Base-by-base conservation (phyloP, 768 basidiomycete genomes). In the Boletellus emodensis region DNA sequence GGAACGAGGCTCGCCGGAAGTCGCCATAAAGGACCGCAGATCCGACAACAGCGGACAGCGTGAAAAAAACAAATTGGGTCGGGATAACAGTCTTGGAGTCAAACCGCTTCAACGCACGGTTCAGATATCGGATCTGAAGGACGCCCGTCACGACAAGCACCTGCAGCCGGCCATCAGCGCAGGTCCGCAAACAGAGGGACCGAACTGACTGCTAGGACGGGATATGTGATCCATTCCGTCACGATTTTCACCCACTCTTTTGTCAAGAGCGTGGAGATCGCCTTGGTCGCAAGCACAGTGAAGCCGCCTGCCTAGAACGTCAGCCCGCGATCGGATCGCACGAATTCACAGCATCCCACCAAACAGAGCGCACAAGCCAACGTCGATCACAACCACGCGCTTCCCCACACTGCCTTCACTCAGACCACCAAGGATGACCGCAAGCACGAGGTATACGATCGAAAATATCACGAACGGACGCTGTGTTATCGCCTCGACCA, bases 51-150 rank as follows among this genome's bases (percentile, higher is more conserved):
- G 91, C 92, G 5, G 90, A 92, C 33, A 98, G 75, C 22, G 90
- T 94, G 73, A 98, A 98, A 49, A 93, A 77, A 28, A 95, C 92
- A 65, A 96, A 98, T 74, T 97, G 94, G 13, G 85, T 85, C 5
- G 94, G 95, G 55, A 98, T 91, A 22, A 97, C 94, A 46, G 85
- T 88, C 72, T 96, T 95, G 68, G 89, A 85, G 63, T 96, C 92
- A 66, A 97, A 98, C 18, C 84, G 81, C 84, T 91, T 94, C 40
- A 97, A 67, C 7, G 94, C 94, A 50, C 90, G 75, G 59, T 91
- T 91, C 45, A 90, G 76, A 62, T 91, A 92, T 57, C 79, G 76
- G 53, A 93, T 85, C 71, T 93, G 90, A n/a, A 88, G 84, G 42
- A 92, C 64, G 3, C 89, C 91, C 17, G 90, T 91, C 14, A 76